phyloP scores from a whole-genome alignment of 2,329 filamentous ascomycete species.

The Biscogniauxia sp. region DNA sequence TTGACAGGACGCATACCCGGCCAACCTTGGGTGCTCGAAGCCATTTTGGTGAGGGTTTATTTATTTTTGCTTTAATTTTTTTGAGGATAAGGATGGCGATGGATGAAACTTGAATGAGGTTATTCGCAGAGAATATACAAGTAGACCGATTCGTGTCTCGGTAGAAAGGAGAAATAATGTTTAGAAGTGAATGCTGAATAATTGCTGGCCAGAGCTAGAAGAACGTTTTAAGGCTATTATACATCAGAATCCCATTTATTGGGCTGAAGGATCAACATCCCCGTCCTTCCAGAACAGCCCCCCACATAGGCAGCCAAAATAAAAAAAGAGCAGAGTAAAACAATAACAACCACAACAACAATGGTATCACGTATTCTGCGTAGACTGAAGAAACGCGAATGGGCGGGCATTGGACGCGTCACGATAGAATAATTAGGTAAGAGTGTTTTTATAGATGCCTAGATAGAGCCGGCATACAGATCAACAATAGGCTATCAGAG shows the following conservation, averaged over 20 bases:
- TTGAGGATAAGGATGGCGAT: too few relatives aligned
- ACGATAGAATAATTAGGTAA: too few relatives aligned
- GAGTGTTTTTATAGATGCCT: too few relatives aligned
- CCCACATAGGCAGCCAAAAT: neutral
- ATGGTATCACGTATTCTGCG: neutral
- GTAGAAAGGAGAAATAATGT: neutral
- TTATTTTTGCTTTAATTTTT: too few relatives aligned
- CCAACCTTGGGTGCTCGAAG: slow-evolving; percentile 23
- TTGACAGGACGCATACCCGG: slow-evolving; percentile 27
- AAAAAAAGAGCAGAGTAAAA: neutral
- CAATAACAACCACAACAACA: neutral
- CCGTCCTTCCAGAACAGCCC: neutral
- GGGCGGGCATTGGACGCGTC: too few relatives aligned
- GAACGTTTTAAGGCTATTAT: neutral
- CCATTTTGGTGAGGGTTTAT: too few relatives aligned
- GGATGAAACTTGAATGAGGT: neutral
- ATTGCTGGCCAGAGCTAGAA: neutral
- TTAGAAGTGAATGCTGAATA: neutral
- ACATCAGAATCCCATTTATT: neutral
- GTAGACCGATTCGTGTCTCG: neutral
- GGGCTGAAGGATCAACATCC: neutral
- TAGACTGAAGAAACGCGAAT: neutral
- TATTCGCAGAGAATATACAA: neutral
- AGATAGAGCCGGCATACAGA: too few relatives aligned
- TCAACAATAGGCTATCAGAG: too few relatives aligned